phyloP scores from a whole-genome alignment of 73 alveolate species.

The Paramecium primaurelia region DNA sequence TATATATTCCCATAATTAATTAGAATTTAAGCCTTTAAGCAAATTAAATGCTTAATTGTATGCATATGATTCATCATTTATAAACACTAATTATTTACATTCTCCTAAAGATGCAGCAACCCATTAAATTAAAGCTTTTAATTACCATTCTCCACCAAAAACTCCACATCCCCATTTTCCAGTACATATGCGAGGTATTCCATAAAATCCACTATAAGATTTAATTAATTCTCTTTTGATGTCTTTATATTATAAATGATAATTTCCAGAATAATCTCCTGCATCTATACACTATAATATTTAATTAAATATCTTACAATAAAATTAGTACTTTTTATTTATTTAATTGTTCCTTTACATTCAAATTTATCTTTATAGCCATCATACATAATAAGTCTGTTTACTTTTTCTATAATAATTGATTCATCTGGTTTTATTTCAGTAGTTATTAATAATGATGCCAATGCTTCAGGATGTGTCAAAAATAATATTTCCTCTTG shows the following conservation, averaged over 20 bases:
- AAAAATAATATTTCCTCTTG: constrained; percentile 94
- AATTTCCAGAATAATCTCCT: neutral
- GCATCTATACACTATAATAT: constrained; percentile 59
- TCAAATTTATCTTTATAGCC: constrained; percentile 77
- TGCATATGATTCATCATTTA: neutral
- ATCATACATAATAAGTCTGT: constrained; percentile 69
- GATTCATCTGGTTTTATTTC: constrained; percentile 88
- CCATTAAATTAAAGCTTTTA: constrained; percentile 86
- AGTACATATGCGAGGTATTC: constrained; percentile 64
- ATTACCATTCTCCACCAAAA: constrained; percentile 83
- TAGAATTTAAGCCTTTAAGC: neutral
- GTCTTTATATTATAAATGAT: neutral
- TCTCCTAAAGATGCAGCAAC: constrained; percentile 73
- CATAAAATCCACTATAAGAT: constrained; percentile 59
- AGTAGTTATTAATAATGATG: constrained; percentile 73
- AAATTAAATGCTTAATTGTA: neutral
- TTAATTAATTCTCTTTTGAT: constrained; percentile 58
- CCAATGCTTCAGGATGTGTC: constrained; percentile 80
- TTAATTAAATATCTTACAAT: neutral
- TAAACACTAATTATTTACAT: neutral
- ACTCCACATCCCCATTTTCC: constrained; percentile 99
- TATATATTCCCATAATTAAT: neutral
- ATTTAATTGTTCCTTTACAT: constrained; percentile 66
- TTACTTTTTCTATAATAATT: constrained; percentile 75
- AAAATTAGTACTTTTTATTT: neutral